Evolutionary conservation across 2,329 filamentous ascomycete species (phyloP), one percentile per base, ranked within the genome.

Genomic region (Ophiognomonia clavigignenti-juglandacearum): DNA sequence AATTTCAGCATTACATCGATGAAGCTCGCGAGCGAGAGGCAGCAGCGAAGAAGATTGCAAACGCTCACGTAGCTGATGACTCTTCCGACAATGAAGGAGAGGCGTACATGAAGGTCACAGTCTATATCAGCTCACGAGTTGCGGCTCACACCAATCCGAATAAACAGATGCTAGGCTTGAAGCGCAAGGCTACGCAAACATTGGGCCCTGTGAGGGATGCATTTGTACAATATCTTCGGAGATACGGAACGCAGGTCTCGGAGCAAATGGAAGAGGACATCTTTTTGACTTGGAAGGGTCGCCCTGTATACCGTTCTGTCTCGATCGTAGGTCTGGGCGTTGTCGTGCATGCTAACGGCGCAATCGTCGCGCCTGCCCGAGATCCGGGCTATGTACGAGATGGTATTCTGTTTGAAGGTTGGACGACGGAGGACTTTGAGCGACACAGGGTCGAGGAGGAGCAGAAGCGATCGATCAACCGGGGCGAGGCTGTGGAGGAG

Each of bases 221-320:
- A 10, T 52, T 43, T 9, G 7, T 43, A 4, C 11, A 18, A 9
- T 52, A 39, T 38, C 31, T 48, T 9, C 37, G 20, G 23, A 34
- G 32, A 9, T 4, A 18, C 4, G 35, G 29, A 1, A 19, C 13
- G 16, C 9, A 14, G 1, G 24, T 49, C 35, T 41, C 46, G 2
- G 34, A 40, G 0, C 55, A 62, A 3, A 69, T 75, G 3, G 61
- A 74, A 20, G 65, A 73, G 2, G 67, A 74, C 4, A 69, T 95
- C 16, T 85, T 93, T 57, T 74, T 97, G 46, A 93, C 88, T 0
- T 96, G 88, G 84, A 83, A 83, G 53, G 77, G 80, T 22, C 80
- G 79, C 48, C 79, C 80, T 50, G 66, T 96, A 3, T 96, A 86
- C 61, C 80, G 86, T 54, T 77, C 78, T n/a, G 88, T 86, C 5